Conservation (phyloP, 2,329 filamentous ascomycete species). For the Apiospora hydei region DNA sequence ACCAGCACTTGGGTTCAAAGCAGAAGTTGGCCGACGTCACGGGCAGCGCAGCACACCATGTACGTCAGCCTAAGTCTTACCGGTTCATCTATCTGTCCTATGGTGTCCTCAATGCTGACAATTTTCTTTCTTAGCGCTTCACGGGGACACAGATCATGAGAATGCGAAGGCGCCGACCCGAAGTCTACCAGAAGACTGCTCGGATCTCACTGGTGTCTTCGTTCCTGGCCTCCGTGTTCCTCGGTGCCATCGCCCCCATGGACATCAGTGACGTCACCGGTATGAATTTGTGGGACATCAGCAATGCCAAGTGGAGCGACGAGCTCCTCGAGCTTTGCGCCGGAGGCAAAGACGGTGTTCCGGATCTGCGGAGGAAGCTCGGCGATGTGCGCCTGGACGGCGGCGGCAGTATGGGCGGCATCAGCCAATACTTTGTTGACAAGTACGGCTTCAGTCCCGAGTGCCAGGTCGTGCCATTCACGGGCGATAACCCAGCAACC, state of each 20-base stretch:
- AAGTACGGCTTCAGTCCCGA: constrained; percentile 79
- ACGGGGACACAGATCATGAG: constrained; percentile 96
- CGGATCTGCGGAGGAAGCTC: constrained; percentile 77
- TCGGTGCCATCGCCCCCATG: constrained; percentile 85
- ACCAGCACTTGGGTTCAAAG: constrained; percentile 70
- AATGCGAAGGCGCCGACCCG: constrained; percentile 80
- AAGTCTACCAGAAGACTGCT: constrained; percentile 80
- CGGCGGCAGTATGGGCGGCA: constrained; percentile 76
- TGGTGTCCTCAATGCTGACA: background rate
- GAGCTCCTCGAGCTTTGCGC: constrained; percentile 78
- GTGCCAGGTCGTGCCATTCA: constrained; percentile 85
- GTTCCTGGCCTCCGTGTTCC: constrained; percentile 89
- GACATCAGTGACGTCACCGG: constrained; percentile 95
- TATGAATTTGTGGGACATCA: constrained; percentile 96
- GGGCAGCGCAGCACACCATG: constrained; percentile 93
- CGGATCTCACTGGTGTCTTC: constrained; percentile 95
- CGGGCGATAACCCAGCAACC: constrained; percentile 94
- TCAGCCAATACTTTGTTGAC: constrained; percentile 79
- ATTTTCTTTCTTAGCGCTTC: constrained; percentile 70
- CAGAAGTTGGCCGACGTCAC: constrained; percentile 79
- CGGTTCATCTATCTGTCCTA: background rate
- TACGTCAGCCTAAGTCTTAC: constrained; percentile 53
- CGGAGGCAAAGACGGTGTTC: constrained; percentile 64
- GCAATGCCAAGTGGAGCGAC: constrained; percentile 75
- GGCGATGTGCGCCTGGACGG: constrained; percentile 83